Evolutionary conservation across 148 eudicot species (phyloP), one percentile per base, ranked within the genome.

Genomic region (Tetragonia tetragonoides): DNA sequence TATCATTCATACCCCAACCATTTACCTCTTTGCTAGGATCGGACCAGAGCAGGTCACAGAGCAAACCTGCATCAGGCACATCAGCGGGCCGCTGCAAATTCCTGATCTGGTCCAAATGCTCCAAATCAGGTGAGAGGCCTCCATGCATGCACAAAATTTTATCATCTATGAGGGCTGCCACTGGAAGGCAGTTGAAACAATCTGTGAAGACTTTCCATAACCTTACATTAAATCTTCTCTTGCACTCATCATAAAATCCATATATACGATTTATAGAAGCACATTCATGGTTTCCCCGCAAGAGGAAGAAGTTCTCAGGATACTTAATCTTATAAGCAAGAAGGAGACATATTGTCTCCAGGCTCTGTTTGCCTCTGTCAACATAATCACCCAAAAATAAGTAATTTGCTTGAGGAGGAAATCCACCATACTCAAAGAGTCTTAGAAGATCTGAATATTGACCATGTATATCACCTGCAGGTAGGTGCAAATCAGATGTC

Each of bases 1-100:
- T 87, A 73, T 88, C 91, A 84, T 84, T 88, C 91, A 88, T 86
- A 56, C 91, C 89, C 91, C 91, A 88, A 59, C 91, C 91, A 67
- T 82, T 74, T 68, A 81, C 78, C 6, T 88, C 89, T 84, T 84
- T 88, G 72, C 87, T 82, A 61, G 90, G 90, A 82, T 88, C 90
- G 11, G 89, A 88, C 89, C 90, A 88, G 12, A 88, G 81, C 15
- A 88, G 81, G 75, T 86, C 90, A 86, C 88, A 88, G 38, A 88
- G 90, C 83, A 88, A 84, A 68, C 88, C 90, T 44, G 88, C 60
- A 82, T 88, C 90, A 18, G 90, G 90, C 46, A 88, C 90, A 84
- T 88, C 91, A 65, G 85, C 77, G 42, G 91, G 91, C 21, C 91
- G 85, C 34, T 79, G 83, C 72, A 86, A 80, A 75, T 73, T 84